Percentiles rank a stretch among this genome's conserved stretches.
These are phyloP conservation scores for Chloromonas sp. DNA, from an alignment of 163 green algal species.

Conservation along the genomic window DNA sequence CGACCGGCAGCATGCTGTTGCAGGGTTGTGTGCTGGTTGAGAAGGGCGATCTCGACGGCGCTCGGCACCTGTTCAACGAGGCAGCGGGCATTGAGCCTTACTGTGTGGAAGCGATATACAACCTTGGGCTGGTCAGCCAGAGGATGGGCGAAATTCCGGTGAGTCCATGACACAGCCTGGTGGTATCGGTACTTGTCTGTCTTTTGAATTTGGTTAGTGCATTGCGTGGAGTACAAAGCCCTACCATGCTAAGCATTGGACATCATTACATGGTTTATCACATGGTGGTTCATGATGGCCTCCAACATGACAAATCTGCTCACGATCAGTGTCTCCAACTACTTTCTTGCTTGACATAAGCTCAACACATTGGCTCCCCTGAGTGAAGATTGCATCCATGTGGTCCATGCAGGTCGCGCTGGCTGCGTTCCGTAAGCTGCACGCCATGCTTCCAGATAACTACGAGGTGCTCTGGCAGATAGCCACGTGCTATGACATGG, in stretches of 20 bases:
- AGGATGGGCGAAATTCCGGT: conserved; percentile 34
- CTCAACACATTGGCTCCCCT: too few species aligned
- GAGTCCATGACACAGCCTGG: neutral
- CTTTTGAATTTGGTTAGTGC: too few species aligned
- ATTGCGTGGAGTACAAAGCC: too few species aligned
- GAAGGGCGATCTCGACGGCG: conserved; percentile 48
- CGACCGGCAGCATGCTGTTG: too few species aligned
- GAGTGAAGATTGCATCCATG: too few species aligned
- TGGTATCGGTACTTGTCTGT: too few species aligned
- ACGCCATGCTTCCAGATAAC: conserved; percentile 65
- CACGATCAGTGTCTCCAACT: too few species aligned
- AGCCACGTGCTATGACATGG: conserved; percentile 61
- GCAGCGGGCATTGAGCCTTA: conserved; percentile 69
- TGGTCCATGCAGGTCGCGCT: conserved; percentile 37
- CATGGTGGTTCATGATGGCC: too few species aligned
- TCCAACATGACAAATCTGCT: too few species aligned
- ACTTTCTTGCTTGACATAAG: too few species aligned
- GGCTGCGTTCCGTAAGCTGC: conserved; percentile 64
- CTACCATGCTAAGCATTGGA: too few species aligned
- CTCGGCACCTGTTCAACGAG: conserved; percentile 58
- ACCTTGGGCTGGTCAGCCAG: conserved; percentile 57
- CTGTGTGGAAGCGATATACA: conserved; percentile 82
- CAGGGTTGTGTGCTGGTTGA: conserved; percentile 36
- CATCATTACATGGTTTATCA: too few species aligned
- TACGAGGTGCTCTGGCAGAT: conserved; percentile 67